Evolutionary conservation across 176 grass and related monocot species (phyloP), one percentile per base, ranked within the genome.

Genomic region (Aegilops speltoides): DNA sequence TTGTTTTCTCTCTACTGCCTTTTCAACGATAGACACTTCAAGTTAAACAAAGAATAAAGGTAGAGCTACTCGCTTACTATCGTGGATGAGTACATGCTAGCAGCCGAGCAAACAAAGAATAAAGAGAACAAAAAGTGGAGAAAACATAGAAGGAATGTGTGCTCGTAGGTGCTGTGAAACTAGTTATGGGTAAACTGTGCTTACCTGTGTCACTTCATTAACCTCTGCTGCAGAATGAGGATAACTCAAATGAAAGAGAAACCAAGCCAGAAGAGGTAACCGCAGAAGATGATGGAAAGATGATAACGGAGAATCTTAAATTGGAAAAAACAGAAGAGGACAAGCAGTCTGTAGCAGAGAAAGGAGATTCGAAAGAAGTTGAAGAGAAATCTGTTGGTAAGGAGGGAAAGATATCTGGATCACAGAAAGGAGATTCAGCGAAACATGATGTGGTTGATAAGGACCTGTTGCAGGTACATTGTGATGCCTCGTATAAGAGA

Each of bases 381-480:
- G 66, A 65, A 81, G 94, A 93, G 65, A 86, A 92, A 59, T 62
- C 71, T 10, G 43, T 54, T 41, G 82, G 37, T 61, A 94, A 93
- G 76, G 92, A 90, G 73, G 43, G 76, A 65, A 98, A 86, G 70
- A 31, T 76, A 59, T 22, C 83, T 81, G 79, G n/a, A 3, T 78
- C 76, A 76, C 40, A 74, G 20, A 86, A 89, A 45, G 79, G 41
- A 64, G 87, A 93, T 61, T 83, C 64, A 79, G 77, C 73, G 70
- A 91, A 93, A 87, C 89, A 94, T 74, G 89, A 92, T 38, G 90
- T 97, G 20, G 73, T 97, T 73, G 94, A 99, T 82, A 97, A 97
- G 83, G 87, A 99, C 64, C 78, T 97, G 45, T 85, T 99, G 84
- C 94, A 93, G 92, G 97, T 94, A 86, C 68, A 22, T 50, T 87